phyloP scores from a whole-genome alignment of 805 yeast species.

The Candida hispaniensis region DNA sequence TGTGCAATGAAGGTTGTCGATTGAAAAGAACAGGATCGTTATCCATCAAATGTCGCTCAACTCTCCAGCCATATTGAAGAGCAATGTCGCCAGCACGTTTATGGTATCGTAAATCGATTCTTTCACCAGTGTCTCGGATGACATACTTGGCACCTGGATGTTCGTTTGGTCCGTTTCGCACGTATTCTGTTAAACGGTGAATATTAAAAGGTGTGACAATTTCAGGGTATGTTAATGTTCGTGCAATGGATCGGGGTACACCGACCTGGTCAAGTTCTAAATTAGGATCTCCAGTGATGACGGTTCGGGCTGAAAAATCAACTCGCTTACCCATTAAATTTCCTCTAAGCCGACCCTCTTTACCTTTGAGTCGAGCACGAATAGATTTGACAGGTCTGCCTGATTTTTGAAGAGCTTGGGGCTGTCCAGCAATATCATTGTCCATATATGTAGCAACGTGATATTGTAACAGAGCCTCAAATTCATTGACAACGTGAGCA shows the following conservation, averaged over 20 bases:
- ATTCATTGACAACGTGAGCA: slow-evolving; percentile 93
- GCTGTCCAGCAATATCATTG: slow-evolving; percentile 98
- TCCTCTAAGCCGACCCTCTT: slow-evolving; percentile 98
- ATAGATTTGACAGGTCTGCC: slow-evolving; percentile 98
- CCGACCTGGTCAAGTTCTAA: slow-evolving; percentile 97
- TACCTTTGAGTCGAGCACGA: slow-evolving; percentile 99
- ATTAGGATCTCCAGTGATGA: slow-evolving; percentile 98
- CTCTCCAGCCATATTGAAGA: slow-evolving; percentile 97
- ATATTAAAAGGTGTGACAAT: slow-evolving; percentile 96
- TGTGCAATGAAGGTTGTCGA: slow-evolving; percentile 98
- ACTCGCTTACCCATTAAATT: slow-evolving; percentile 99
- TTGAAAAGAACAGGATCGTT: slow-evolving; percentile 95
- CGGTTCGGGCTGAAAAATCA: slow-evolving; percentile 97
- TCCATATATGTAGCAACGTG: slow-evolving; percentile 99
- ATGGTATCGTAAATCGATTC: slow-evolving; percentile 93
- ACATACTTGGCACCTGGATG: slow-evolving; percentile 99
- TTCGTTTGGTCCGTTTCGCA: slow-evolving; percentile 96
- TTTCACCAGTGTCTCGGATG: slow-evolving; percentile 96
- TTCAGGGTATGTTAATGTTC: slow-evolving; percentile 92
- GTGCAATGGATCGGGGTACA: slow-evolving; percentile 93
- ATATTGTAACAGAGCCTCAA: slow-evolving; percentile 88
- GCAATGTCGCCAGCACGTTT: slow-evolving; percentile 98
- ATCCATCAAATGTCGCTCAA: slow-evolving; percentile 96
- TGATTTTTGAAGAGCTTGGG: slow-evolving; percentile 95
- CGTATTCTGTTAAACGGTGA: slow-evolving; percentile 82